Evolutionary conservation across 2,329 filamentous ascomycete species (phyloP).

Genomic region (Aspergillus thermomutatus): DNA sequence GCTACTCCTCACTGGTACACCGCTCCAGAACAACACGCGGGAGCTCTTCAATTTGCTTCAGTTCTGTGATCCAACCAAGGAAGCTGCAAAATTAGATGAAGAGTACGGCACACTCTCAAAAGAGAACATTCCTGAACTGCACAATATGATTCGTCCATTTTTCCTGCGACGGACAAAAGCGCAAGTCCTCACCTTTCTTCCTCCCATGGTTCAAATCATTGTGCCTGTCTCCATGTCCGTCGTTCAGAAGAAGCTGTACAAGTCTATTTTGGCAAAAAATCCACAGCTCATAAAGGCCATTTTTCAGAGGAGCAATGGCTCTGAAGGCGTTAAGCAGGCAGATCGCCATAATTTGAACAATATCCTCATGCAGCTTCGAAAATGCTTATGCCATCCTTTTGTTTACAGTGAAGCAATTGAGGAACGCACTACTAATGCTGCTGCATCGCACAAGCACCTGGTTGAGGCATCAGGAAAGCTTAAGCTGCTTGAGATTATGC

Average conservation of each 20-base stretch:
- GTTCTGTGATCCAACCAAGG: constrained; percentile 72
- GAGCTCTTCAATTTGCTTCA: constrained; percentile 97
- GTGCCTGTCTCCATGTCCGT: constrained; percentile 93
- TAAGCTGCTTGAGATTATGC: constrained; percentile 74
- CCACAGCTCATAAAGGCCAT: constrained; percentile 84
- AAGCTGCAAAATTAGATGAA: constrained; percentile 71
- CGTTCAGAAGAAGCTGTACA: constrained; percentile 90
- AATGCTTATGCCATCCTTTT: constrained; percentile 94
- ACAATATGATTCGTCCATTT: constrained; percentile 73
- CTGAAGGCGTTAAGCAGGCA: constrained; percentile 52
- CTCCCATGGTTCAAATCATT: constrained; percentile 92
- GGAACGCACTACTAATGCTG: constrained; percentile 64
- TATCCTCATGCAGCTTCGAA: constrained; percentile 90
- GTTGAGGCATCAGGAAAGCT: constrained; percentile 91
- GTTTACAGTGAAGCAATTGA: constrained; percentile 90
- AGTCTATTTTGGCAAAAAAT: constrained; percentile 88
- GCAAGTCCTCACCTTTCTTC: constrained; percentile 85
- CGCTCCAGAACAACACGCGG: constrained; percentile 77
- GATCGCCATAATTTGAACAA: constrained; percentile 86
- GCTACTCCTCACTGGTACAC: constrained; percentile 81
- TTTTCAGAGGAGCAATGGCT: constrained; percentile 62
- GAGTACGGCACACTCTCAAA: constrained; percentile 75
- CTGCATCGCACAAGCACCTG: constrained; percentile 70
- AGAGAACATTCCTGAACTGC: constrained; percentile 76
- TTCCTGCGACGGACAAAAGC: constrained; percentile 79